These are phyloP conservation scores for Hymenoscyphus infarciens DNA, from an alignment of 2,329 filamentous ascomycete genomes.

Conservation along the genomic window DNA sequence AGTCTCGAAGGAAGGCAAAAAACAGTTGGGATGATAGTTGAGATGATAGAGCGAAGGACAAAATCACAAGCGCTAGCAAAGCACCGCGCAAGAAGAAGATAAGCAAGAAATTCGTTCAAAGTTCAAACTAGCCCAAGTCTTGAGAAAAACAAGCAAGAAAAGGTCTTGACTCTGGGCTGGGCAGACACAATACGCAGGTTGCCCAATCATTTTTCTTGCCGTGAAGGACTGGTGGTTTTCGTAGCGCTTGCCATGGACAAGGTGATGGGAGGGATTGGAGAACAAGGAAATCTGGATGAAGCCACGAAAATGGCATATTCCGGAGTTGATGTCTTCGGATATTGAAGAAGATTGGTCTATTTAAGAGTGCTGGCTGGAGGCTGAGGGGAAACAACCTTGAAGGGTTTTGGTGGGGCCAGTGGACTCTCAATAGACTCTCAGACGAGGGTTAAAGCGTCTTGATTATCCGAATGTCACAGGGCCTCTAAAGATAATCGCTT, in stretches of 20 bases:
- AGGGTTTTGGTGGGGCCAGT: too few species aligned
- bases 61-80: neutral
- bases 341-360: constrained; percentile 9
- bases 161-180: neutral
- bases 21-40: neutral
- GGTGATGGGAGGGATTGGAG: neutral
- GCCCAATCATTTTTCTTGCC: neutral
- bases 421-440: too few species aligned
- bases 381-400: neutral
- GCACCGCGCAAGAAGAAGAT: neutral
- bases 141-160: neutral
- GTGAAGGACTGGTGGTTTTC: neutral
- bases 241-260: neutral
- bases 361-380: constrained; percentile 7
- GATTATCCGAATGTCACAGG: too few species aligned
- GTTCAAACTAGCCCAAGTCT: neutral
- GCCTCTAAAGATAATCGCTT: too few species aligned
- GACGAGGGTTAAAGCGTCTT: too few species aligned
- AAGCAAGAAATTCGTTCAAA: neutral
- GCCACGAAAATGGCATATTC: too few species aligned
- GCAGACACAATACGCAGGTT: neutral
- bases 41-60: neutral
- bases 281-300: neutral
- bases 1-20: too few species aligned
- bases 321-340: neutral